Conservation (phyloP, 106 monocot species). For the Cymbidium sinense region DNA sequence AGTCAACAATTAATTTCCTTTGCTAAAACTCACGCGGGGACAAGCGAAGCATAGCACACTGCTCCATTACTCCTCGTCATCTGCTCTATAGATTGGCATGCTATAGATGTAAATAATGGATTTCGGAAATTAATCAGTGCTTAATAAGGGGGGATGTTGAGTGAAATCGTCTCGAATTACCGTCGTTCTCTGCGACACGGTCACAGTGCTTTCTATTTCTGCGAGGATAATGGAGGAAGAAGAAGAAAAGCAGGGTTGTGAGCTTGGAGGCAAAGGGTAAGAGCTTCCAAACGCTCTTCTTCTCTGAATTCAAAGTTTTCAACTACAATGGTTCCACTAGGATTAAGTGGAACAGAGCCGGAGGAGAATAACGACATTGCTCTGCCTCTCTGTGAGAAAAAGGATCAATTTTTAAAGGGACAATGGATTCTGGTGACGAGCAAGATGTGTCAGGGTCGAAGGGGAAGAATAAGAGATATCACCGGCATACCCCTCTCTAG, state of each 20-base stretch:
- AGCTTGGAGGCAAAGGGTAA: not conserved
- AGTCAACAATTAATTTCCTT: no score
- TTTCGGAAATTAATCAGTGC: conserved; percentile 10
- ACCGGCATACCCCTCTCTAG: conserved; percentile 58
- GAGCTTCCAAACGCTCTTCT: not conserved
- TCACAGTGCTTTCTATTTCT: not conserved
- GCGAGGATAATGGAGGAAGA: not conserved
- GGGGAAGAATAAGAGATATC: conserved; percentile 42
- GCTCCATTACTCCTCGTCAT: no score
- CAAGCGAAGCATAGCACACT: no score
- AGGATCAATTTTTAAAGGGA: conserved; percentile 4
- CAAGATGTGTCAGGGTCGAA: conserved; percentile 29
- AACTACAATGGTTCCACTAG: no score
- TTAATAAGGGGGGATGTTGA: conserved; percentile 14
- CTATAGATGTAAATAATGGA: no score
- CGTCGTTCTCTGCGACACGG: conserved; percentile 7
- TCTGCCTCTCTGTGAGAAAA: conserved; percentile 1
- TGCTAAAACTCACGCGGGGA: no score
- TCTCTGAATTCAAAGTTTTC: no score
- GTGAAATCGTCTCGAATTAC: not conserved
- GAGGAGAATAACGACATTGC: not conserved
- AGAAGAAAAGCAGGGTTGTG: not conserved
- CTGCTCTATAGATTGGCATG: no score
- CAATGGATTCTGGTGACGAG: conserved; percentile 52
- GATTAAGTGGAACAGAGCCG: no score